Evolutionary conservation across 202 grass and related monocot species (phyloP).

Genomic region (Musa balbisiana): DNA sequence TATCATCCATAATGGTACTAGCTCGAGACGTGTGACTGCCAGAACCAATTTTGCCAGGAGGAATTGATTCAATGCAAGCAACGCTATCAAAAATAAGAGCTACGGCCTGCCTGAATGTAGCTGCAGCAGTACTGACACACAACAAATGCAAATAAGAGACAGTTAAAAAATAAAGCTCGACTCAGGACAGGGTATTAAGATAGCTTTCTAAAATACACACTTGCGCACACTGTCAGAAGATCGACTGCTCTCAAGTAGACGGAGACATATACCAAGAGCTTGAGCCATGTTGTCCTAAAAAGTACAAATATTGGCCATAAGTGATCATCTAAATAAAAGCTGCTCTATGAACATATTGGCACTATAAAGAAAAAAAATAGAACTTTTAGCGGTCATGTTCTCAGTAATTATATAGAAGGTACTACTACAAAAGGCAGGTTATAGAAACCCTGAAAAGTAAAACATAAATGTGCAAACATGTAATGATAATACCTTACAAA

Average conservation of each 20-base stretch:
- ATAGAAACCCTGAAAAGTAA: too few relatives aligned
- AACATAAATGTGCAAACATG: too few relatives aligned
- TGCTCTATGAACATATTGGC: background rate
- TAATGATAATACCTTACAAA: too few relatives aligned
- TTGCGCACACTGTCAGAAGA: constrained; percentile 95
- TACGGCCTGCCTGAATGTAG: constrained; percentile 97
- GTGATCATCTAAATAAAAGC: background rate
- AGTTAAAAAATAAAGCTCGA: constrained; percentile 22
- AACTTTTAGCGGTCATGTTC: background rate
- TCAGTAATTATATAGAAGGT: too few relatives aligned
- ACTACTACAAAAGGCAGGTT: too few relatives aligned
- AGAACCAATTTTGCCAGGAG: constrained; percentile 63
- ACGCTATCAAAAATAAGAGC: constrained; percentile 89
- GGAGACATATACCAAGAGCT: constrained; percentile 91
- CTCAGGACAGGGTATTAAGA: constrained; percentile 11
- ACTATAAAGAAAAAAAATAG: background rate
- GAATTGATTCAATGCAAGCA: constrained; percentile 69
- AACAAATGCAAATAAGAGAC: constrained; percentile 35
- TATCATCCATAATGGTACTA: constrained; percentile 67
- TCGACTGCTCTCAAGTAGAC: constrained; percentile 73
- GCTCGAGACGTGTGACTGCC: constrained; percentile 43
- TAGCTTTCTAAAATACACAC: constrained; percentile 38
- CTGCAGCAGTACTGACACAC: constrained; percentile 83
- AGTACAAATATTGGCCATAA: constrained; percentile 14
- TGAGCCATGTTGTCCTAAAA: constrained; percentile 80